phyloP scores from a whole-genome alignment of 208 protist species.

The Trypanosoma cruzi region DNA sequence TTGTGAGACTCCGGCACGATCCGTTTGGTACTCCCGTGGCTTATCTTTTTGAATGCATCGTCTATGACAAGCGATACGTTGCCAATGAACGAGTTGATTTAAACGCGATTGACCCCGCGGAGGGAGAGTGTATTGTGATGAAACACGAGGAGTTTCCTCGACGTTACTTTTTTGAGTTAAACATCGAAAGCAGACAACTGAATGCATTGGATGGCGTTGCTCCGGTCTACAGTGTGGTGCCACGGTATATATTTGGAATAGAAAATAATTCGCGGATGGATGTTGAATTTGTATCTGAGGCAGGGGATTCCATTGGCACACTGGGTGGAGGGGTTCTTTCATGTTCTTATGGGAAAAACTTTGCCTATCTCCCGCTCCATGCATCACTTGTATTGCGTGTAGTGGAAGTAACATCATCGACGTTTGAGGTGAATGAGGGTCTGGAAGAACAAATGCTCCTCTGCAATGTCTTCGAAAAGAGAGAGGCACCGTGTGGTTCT shows the following conservation, averaged over 20 bases:
- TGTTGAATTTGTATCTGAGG: slow-evolving; percentile 28
- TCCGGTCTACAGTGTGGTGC: slow-evolving; percentile 15
- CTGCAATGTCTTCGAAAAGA: no score
- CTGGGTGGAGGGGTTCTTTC: slow-evolving; percentile 16
- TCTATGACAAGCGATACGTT: slow-evolving; percentile 13
- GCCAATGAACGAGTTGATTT: slow-evolving; percentile 19
- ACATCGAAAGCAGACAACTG: neutral
- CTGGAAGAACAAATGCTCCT: slow-evolving; percentile 10
- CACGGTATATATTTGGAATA: slow-evolving; percentile 24
- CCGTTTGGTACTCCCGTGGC: slow-evolving; percentile 19
- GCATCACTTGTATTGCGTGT: slow-evolving; percentile 14
- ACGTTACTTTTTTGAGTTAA: slow-evolving; percentile 35
- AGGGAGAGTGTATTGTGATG: slow-evolving; percentile 29
- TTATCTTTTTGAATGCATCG: slow-evolving; percentile 24
- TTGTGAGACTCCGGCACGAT: slow-evolving; percentile 23
- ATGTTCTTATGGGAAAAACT: slow-evolving; percentile 16
- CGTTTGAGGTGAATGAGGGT: slow-evolving; percentile 25
- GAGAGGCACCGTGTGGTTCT: no score
- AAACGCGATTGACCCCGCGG: slow-evolving; percentile 3
- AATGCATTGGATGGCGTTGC: neutral
- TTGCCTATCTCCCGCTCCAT: slow-evolving; percentile 34
- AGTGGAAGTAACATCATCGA: neutral
- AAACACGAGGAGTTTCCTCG: slow-evolving; percentile 23
- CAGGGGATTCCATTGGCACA: slow-evolving; percentile 27
- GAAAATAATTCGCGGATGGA: slow-evolving; percentile 28